These are phyloP conservation scores for Tolypocladium ovalisporum DNA, from an alignment of 2,329 filamentous ascomycete genomes.

Conservation along the genomic window DNA sequence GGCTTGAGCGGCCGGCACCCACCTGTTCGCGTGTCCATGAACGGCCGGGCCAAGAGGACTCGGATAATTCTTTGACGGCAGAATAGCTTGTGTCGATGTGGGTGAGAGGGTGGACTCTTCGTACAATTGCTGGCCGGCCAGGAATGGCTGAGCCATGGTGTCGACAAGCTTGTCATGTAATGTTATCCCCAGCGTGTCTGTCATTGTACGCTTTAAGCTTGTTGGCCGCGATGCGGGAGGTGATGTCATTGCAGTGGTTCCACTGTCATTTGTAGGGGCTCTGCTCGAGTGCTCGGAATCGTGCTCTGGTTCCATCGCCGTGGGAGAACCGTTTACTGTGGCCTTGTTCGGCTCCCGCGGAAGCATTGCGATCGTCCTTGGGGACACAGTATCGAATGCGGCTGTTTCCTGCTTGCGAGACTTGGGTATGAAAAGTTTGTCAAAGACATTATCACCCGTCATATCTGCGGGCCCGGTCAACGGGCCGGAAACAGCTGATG, in stretches of 20 bases:
- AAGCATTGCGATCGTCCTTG: slow-evolving; percentile 13
- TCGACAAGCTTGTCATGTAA: slow-evolving; percentile 79
- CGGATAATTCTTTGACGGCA: slow-evolving; percentile 31
- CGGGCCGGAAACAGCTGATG: slow-evolving; percentile 38
- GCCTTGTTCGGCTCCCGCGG: slow-evolving; percentile 3
- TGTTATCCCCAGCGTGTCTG: slow-evolving; percentile 64
- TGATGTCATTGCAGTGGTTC: slow-evolving; percentile 38
- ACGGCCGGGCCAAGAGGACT: slow-evolving; percentile 45
- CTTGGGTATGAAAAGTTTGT: slow-evolving; percentile 60
- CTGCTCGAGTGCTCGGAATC: slow-evolving; percentile 40
- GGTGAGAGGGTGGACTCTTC: slow-evolving; percentile 32
- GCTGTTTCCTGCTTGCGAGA: slow-evolving; percentile 39
- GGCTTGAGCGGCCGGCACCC: slow-evolving; percentile 83
- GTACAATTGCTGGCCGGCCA: slow-evolving; percentile 29
- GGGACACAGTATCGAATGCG: slow-evolving; percentile 22
- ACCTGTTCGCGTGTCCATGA: slow-evolving; percentile 85
- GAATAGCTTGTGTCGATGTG: slow-evolving; percentile 25
- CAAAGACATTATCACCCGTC: slow-evolving; percentile 71
- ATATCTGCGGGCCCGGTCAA: slow-evolving; percentile 70
- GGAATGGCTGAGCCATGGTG: slow-evolving; percentile 72
- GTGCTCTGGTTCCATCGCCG: slow-evolving; percentile 10
- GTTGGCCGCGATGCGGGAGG: slow-evolving; percentile 50
- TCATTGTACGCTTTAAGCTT: slow-evolving; percentile 75
- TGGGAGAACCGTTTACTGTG: slow-evolving; percentile 6
- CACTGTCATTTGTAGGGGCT: slow-evolving; percentile 45